phyloP scores from a whole-genome alignment of 495 filamentous ascomycete species.

The Penicillium bialowiezense region DNA sequence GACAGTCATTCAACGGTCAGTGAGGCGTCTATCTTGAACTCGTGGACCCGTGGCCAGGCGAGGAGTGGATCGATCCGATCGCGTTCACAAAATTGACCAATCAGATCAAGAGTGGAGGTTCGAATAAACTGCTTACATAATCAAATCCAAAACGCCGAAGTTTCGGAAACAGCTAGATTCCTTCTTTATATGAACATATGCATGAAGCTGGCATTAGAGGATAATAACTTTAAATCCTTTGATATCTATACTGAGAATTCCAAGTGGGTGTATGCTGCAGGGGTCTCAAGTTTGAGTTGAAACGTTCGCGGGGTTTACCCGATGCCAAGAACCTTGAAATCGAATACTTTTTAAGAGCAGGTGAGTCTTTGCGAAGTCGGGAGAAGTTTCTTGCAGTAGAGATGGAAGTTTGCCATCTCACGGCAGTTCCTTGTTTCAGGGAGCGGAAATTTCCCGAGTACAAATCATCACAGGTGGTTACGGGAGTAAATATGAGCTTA shows the following conservation, averaged over 20 bases:
- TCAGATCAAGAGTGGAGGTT: neutral
- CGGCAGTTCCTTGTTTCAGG: neutral
- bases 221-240: too few relatives aligned
- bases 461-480: neutral
- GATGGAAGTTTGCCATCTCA: neutral
- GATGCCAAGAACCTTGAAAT: neutral
- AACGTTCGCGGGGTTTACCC: neutral
- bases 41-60: too few relatives aligned
- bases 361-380: too few relatives aligned
- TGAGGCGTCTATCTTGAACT: too few relatives aligned
- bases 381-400: too few relatives aligned
- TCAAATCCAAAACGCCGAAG: neutral
- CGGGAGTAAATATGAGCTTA: constrained; percentile 1
- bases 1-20: too few relatives aligned
- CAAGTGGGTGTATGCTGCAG: neutral
- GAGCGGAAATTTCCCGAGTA: neutral
- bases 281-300: neutral
- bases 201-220: too few relatives aligned
- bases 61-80: too few relatives aligned
- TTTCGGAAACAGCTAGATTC: neutral
- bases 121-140: neutral
- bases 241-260: too few relatives aligned
- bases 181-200: neutral
- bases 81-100: neutral
- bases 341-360: too few relatives aligned